phyloP scores from a whole-genome alignment of 2,329 filamentous ascomycete species.

The Colletotrichum musae region DNA sequence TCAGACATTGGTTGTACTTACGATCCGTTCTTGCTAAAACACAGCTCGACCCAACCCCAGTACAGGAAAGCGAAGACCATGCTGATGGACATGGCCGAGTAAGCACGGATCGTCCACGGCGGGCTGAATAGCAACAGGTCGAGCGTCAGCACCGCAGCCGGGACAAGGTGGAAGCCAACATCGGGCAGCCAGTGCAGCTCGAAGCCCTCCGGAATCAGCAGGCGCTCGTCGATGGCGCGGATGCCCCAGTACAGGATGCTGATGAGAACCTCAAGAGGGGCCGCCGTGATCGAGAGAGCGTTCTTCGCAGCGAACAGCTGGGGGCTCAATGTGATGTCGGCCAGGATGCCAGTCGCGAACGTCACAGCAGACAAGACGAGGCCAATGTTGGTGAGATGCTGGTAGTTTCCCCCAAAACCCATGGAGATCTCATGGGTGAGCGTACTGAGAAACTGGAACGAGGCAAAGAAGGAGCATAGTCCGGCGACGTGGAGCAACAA shows the following conservation, averaged over 20 bases:
- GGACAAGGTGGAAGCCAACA: conserved; percentile 76
- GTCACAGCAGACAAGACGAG: conserved; percentile 72
- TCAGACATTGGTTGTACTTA: conserved; percentile 52
- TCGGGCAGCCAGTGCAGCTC: conserved; percentile 70
- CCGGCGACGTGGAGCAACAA: conserved; percentile 72
- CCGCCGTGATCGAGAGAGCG: conserved; percentile 72
- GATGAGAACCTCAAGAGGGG: conserved; percentile 80
- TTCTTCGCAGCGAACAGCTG: conserved; percentile 79
- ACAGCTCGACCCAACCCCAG: conserved; percentile 84
- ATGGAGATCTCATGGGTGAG: conserved; percentile 68
- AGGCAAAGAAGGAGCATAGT: conserved; percentile 66
- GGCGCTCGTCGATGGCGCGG: conserved; percentile 66
- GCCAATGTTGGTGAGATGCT: conserved; percentile 83
- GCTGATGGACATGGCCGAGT: conserved; percentile 72
- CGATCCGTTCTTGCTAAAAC: conserved; percentile 77
- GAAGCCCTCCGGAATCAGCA: conserved; percentile 69
- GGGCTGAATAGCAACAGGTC: conserved; percentile 80
- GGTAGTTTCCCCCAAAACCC: conserved; percentile 77
- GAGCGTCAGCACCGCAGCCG: conserved; percentile 73
- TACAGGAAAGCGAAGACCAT: conserved; percentile 75
- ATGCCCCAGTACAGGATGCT: conserved; percentile 82
- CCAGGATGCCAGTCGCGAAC: conserved; percentile 73
- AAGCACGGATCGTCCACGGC: conserved; percentile 76
- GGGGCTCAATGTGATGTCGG: conserved; percentile 73
- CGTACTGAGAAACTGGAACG: conserved; percentile 64